Conservation (phyloP, 1,284 basidiomycete genomes). For the Gymnopus androsaceus region DNA sequence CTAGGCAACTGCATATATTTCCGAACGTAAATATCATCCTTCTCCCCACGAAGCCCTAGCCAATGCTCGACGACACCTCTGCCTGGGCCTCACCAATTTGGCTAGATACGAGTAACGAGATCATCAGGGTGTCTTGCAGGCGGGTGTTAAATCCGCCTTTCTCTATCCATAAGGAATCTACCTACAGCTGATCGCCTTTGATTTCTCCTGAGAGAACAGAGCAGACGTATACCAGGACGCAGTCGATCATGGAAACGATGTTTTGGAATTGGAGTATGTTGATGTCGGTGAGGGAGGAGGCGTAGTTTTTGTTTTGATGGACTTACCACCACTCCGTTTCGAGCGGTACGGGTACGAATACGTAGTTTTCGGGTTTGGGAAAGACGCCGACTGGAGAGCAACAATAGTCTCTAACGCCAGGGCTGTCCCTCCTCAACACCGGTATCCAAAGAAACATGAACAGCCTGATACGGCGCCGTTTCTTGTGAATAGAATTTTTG, state of each 20-base stretch:
- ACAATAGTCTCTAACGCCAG: constrained; percentile 88
- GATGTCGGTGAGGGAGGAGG: constrained; percentile 54
- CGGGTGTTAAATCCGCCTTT: constrained; percentile 77
- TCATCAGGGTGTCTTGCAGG: constrained; percentile 90
- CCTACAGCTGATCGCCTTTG: constrained; percentile 87
- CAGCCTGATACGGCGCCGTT: constrained; percentile 84
- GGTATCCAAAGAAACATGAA: constrained; percentile 94
- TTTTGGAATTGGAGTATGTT: constrained; percentile 72
- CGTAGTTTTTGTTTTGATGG: not conserved
- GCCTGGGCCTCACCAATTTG: constrained; percentile 94
- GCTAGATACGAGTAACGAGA: constrained; percentile 95
- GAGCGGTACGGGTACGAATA: constrained; percentile 87
- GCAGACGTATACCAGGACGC: constrained; percentile 86
- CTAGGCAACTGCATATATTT: too few species aligned
- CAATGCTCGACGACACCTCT: constrained; percentile 88
- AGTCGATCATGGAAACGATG: constrained; percentile 81
- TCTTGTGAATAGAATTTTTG: constrained; percentile 98
- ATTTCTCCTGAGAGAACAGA: constrained; percentile 79
- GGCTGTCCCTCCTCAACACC: constrained; percentile 71
- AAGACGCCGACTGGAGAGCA: constrained; percentile 77
- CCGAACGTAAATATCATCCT: too few species aligned
- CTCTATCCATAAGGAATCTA: constrained; percentile 89
- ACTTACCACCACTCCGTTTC: constrained; percentile 85
- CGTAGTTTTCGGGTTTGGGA: constrained; percentile 89
- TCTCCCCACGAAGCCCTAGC: constrained; percentile 39